phyloP scores from a whole-genome alignment of 2,329 filamentous ascomycete genomes.

The Colletotrichum endophyticum region DNA sequence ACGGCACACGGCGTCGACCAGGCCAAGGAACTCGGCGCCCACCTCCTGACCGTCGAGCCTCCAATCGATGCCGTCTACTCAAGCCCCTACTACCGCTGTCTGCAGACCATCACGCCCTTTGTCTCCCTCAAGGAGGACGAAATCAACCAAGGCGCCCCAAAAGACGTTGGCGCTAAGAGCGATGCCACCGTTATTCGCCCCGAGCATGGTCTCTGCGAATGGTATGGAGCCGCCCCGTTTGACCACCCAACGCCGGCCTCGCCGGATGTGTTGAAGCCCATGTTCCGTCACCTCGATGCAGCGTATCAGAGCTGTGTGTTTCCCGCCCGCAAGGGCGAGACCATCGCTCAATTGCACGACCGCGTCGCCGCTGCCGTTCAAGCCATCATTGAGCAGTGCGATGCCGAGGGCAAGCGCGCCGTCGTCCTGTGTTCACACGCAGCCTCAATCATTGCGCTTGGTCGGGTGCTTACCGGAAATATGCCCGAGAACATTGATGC shows the following conservation, averaged over 20 bases:
- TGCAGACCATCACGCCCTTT: slow-evolving; percentile 81
- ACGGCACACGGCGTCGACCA: slow-evolving; percentile 87
- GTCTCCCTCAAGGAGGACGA: slow-evolving; percentile 46
- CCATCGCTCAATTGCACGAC: slow-evolving; percentile 78
- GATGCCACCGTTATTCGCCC: slow-evolving; percentile 50
- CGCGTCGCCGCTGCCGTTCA: slow-evolving; percentile 74
- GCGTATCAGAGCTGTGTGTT: slow-evolving; percentile 66
- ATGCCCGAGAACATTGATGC: slow-evolving; percentile 74
- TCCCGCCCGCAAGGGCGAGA: slow-evolving; percentile 79
- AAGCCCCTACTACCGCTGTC: slow-evolving; percentile 85
- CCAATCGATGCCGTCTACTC: slow-evolving; percentile 80
- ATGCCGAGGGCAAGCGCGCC: slow-evolving; percentile 70
- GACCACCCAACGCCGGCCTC: slow-evolving; percentile 81
- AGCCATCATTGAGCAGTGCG: slow-evolving; percentile 74
- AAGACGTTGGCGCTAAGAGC: slow-evolving; percentile 2
- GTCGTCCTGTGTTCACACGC: slow-evolving; percentile 89
- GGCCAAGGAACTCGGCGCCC: slow-evolving; percentile 74
- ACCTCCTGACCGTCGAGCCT: slow-evolving; percentile 67
- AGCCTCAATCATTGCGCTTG: slow-evolving; percentile 85
- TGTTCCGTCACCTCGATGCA: slow-evolving; percentile 70
- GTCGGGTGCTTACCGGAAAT: slow-evolving; percentile 77
- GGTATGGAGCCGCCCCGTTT: slow-evolving; percentile 88
- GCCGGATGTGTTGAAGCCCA: slow-evolving; percentile 61
- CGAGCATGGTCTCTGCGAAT: slow-evolving; percentile 75
- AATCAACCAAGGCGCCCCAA: slow-evolving; percentile 12